Evolutionary conservation across 1,139 yeast genomes (phyloP).

Genomic region (Casaregolazyma suthepensis): DNA sequence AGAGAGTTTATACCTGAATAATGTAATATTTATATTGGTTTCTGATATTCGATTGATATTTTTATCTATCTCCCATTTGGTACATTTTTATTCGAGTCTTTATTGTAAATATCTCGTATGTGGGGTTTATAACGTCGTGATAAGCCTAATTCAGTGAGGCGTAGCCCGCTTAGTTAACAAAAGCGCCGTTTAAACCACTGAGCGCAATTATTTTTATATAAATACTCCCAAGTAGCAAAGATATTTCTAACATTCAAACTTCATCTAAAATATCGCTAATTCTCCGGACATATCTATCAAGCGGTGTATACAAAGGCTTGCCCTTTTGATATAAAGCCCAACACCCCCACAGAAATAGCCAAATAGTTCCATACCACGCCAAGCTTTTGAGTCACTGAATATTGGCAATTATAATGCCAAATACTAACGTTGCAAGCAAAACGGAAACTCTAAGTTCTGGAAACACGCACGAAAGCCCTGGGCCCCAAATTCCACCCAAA

Average conservation of each 20-base stretch:
- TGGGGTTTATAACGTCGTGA: background rate
- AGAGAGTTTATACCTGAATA: no score
- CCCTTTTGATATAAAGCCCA: background rate
- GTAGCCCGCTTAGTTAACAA: no score
- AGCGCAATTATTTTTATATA: no score
- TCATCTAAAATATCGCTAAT: background rate
- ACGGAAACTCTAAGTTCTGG: background rate
- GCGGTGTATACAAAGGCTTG: background rate
- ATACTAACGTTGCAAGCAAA: background rate
- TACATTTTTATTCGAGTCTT: no score
- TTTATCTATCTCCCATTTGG: no score
- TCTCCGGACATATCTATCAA: background rate
- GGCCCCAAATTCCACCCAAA: background rate
- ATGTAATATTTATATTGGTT: no score
- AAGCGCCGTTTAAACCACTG: no score
- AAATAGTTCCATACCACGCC: background rate
- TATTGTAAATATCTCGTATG: no score
- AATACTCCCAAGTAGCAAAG: background rate
- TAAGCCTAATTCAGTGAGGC: background rate
- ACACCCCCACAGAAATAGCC: background rate
- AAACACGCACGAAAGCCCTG: background rate
- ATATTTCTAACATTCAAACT: no score
- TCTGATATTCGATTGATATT: no score
- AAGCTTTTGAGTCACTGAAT: background rate
- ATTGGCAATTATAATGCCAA: background rate